phyloP scores from a whole-genome alignment of 1,139 yeast species.

The Taphrina flavorubra region DNA sequence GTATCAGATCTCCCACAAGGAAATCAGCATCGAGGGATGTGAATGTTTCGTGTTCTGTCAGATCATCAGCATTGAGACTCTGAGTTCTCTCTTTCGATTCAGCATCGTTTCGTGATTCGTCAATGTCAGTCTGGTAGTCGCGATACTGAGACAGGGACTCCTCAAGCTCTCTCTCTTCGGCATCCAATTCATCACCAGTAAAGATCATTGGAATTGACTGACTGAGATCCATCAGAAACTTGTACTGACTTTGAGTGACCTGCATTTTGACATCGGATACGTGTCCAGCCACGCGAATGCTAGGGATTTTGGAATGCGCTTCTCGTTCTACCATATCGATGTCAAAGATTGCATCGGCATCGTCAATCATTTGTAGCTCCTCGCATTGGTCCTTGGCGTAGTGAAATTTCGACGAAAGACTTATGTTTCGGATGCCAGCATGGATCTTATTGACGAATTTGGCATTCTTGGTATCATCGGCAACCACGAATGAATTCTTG shows the following conservation, averaged over 20 bases:
- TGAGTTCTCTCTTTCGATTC: slow-evolving; percentile 12
- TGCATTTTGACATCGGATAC: slow-evolving; percentile 70
- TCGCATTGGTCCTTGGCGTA: slow-evolving; percentile 60
- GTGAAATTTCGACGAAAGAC: slow-evolving; percentile 65
- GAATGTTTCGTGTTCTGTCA: slow-evolving; percentile 43
- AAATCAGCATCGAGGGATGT: slow-evolving; percentile 61
- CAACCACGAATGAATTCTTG: slow-evolving; percentile 61
- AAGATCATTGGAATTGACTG: slow-evolving; percentile 64
- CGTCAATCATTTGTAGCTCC: slow-evolving; percentile 67
- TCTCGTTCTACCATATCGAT: slow-evolving; percentile 63
- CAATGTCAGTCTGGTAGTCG: not conserved
- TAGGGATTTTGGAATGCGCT: slow-evolving; percentile 56
- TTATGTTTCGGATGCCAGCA: slow-evolving; percentile 76
- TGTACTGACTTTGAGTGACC: slow-evolving; percentile 78
- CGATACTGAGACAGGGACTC: slow-evolving; percentile 19
- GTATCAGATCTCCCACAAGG: slow-evolving; percentile 65
- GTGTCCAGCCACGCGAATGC: slow-evolving; percentile 62
- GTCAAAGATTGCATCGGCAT: slow-evolving; percentile 68
- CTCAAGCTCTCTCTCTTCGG: slow-evolving; percentile 48
- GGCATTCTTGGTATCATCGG: slow-evolving; percentile 47
- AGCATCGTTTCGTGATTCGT: not conserved
- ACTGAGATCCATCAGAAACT: slow-evolving; percentile 62
- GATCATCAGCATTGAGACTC: not conserved
- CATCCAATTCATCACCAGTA: slow-evolving; percentile 59
- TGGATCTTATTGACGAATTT: slow-evolving; percentile 59